Percentiles rank a stretch among this genome's conserved stretches.
Evolutionary conservation across 345 rosid species (phyloP).

Genomic region (Lepidium aucheri): DNA sequence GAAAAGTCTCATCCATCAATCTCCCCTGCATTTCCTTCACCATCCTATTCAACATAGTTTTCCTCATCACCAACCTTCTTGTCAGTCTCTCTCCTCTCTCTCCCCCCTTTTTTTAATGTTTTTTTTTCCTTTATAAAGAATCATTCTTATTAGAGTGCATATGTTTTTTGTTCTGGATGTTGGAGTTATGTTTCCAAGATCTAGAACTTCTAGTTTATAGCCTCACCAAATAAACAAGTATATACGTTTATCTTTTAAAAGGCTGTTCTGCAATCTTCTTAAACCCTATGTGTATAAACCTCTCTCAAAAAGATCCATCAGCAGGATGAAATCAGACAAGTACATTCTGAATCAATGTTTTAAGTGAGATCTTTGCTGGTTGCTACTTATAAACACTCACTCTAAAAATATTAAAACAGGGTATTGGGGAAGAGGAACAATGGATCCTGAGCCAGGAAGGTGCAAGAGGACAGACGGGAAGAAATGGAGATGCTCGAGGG

Average conservation of each 20-base stretch:
- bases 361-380: constrained; percentile 4
- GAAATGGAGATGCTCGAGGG: constrained; percentile 94
- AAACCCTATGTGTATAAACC: background rate
- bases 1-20: constrained; percentile 35
- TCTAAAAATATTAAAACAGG: background rate
- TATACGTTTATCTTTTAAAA: background rate
- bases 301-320: background rate
- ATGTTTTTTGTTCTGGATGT: background rate
- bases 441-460: constrained; percentile 82
- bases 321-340: background rate
- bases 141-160: background rate
- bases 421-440: constrained; percentile 49
- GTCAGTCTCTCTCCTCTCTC: constrained; percentile 4
- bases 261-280: background rate
- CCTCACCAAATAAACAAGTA: background rate
- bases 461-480: constrained; percentile 85
- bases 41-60: constrained; percentile 22
- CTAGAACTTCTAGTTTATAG: background rate
- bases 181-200: constrained; percentile 21
- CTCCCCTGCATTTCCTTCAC: constrained; percentile 35
- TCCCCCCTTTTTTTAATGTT: background rate
- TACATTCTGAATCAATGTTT: background rate
- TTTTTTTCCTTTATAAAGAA: background rate
- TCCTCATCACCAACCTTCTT: constrained; percentile 18
- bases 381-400: background rate